Evolutionary conservation across 305 asterid genomes (phyloP).

Genomic region (Fraxinus platypoda): DNA sequence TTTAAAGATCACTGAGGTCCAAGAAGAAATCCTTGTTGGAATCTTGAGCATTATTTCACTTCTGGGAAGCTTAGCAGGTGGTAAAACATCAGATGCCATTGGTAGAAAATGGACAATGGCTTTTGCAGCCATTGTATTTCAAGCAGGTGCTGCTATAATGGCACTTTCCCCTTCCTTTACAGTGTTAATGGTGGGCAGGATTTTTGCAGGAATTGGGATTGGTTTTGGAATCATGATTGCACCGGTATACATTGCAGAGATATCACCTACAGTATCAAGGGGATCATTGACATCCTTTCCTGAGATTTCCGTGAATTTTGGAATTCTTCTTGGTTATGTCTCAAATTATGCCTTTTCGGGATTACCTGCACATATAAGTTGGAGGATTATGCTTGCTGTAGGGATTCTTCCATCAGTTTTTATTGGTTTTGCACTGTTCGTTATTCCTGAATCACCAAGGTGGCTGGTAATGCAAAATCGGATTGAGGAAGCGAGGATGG

Average conservation of each 20-base stretch:
- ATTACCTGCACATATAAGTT: conserved; percentile 42
- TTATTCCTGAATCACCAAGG: conserved; percentile 62
- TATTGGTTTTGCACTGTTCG: conserved; percentile 38
- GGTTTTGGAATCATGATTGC: conserved; percentile 73
- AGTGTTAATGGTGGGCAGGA: conserved; percentile 47
- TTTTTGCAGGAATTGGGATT: conserved; percentile 59
- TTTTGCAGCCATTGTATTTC: conserved; percentile 53
- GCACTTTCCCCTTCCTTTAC: conserved; percentile 48
- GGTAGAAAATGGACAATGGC: conserved; percentile 74
- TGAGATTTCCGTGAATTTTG: conserved; percentile 53
- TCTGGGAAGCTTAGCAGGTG: conserved; percentile 60
- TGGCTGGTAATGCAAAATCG: conserved; percentile 63
- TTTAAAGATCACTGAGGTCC: conserved; percentile 50
- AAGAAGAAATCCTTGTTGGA: conserved; percentile 56
- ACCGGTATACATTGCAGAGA: conserved; percentile 62
- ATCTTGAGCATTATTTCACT: conserved; percentile 58
- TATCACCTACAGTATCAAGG: conserved; percentile 45
- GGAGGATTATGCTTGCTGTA: conserved; percentile 67
- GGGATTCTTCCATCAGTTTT: conserved; percentile 55
- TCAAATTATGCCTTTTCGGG: conserved; percentile 59
- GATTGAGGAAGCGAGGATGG: conserved; percentile 47
- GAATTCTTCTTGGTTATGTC: conserved; percentile 60
- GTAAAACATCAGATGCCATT: conserved; percentile 59
- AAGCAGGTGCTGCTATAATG: conserved; percentile 58
- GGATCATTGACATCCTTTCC: conserved; percentile 66